Conservation (phyloP, 1,284 basidiomycete species). For the Schizophyllum commune region DNA sequence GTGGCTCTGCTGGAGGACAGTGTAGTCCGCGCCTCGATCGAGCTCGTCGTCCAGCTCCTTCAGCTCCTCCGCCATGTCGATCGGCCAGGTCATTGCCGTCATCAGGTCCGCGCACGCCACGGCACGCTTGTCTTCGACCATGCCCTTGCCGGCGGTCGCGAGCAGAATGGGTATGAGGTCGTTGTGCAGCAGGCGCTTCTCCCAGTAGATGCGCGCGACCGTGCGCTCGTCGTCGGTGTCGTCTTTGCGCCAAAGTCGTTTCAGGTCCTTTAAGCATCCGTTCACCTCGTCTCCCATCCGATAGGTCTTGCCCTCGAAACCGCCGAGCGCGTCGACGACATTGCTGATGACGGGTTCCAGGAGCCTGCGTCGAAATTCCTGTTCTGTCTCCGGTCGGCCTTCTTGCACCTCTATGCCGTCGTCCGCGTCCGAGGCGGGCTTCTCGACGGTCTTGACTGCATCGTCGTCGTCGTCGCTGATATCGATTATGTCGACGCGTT, state of each 20-base stretch:
- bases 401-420: background rate
- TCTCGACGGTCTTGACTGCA: background rate
- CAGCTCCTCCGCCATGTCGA: constrained; percentile 86
- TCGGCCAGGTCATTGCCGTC: constrained; percentile 96
- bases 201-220: constrained; percentile 85
- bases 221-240: constrained; percentile 93
- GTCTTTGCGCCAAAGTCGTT: constrained; percentile 91
- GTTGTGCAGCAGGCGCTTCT: constrained; percentile 72
- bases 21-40: constrained; percentile 79
- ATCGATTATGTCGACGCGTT: background rate
- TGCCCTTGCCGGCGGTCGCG: constrained; percentile 69
- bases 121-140: constrained; percentile 77
- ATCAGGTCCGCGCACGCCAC: constrained; percentile 84
- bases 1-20: constrained; percentile 73
- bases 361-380: constrained; percentile 15
- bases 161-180: constrained; percentile 84
- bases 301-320: constrained; percentile 63
- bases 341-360: constrained; percentile 60
- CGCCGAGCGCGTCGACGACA: constrained; percentile 71
- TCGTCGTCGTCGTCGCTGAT: background rate
- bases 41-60: constrained; percentile 80
- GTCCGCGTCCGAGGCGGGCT: background rate
- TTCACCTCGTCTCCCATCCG: constrained; percentile 77
- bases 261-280: constrained; percentile 87
- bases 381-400: background rate